These are phyloP conservation scores for Bruguiera hainesii DNA, from an alignment of 441 rosid species.

Conservation along the genomic window DNA sequence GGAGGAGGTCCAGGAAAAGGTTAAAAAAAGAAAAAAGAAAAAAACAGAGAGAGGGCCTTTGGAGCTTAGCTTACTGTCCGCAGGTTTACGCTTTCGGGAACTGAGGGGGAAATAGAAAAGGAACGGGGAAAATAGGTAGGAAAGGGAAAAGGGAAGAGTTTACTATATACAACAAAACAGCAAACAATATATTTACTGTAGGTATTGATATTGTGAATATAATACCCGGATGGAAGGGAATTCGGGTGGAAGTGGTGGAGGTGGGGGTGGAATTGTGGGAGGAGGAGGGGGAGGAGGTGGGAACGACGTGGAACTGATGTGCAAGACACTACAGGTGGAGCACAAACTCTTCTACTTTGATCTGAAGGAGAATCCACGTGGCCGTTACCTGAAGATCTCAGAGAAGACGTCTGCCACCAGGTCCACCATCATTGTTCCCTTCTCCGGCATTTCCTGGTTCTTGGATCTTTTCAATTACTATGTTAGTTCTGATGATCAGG, in stretches of 20 bases:
- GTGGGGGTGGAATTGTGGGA: slow-evolving; percentile 10
- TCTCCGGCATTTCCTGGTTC: slow-evolving; percentile 95
- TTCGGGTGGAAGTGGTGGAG: slow-evolving; percentile 37
- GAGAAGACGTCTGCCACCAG: slow-evolving; percentile 96
- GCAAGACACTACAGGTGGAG: slow-evolving; percentile 93
- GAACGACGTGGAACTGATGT: slow-evolving; percentile 83
- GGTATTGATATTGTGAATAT: slow-evolving; percentile 4
- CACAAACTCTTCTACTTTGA: slow-evolving; percentile 96
- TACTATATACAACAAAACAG: too few species aligned
- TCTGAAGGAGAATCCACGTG: slow-evolving; percentile 96
- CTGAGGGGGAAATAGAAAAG: too few species aligned
- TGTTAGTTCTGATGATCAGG: slow-evolving; percentile 78
- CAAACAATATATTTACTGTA: too few species aligned
- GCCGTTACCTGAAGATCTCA: slow-evolving; percentile 85
- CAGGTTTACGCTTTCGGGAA: too few species aligned
- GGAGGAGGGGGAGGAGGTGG: slow-evolving; percentile 66
- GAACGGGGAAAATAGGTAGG: too few species aligned
- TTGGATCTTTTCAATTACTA: slow-evolving; percentile 94
- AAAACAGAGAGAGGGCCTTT: too few species aligned
- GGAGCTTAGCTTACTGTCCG: too few species aligned
- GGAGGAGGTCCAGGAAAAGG: not conserved
- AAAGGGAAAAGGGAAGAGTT: too few species aligned
- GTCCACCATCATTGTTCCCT: slow-evolving; percentile 96
- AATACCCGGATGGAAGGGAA: slow-evolving; percentile 51
- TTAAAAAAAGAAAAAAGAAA: not conserved